phyloP scores from a whole-genome alignment of 1,284 basidiomycete genomes.

The Inonotus obliquus region DNA sequence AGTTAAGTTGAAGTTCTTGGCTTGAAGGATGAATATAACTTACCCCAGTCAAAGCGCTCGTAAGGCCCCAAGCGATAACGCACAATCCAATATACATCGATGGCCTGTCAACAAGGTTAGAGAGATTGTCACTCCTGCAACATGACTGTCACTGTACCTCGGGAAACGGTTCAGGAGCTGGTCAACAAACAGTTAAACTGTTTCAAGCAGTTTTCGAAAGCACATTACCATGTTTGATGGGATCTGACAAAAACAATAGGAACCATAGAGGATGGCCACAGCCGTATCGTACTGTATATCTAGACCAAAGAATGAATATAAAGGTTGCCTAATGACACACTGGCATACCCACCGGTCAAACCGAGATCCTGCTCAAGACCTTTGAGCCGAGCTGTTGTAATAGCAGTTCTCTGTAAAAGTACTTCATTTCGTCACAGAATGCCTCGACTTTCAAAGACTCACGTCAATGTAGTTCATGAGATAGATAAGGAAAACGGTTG shows the following conservation, averaged over 20 bases:
- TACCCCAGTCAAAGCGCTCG: conserved; percentile 58
- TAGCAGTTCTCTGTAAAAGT: conserved; percentile 47
- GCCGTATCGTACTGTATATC: conserved; percentile 59
- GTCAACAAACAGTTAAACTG: neutral
- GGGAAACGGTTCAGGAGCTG: conserved; percentile 50
- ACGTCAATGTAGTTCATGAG: conserved; percentile 71
- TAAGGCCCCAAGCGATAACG: conserved; percentile 61
- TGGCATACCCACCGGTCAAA: conserved; percentile 40
- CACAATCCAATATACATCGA: conserved; percentile 58
- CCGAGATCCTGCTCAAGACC: conserved; percentile 55
- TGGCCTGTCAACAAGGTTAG: conserved; percentile 26
- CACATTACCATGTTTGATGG: conserved; percentile 63
- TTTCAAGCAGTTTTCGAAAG: too few species aligned
- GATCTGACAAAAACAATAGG: conserved; percentile 57
- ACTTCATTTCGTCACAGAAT: neutral
- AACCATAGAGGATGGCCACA: conserved; percentile 54
- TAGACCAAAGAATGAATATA: conserved; percentile 24
- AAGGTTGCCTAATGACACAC: neutral
- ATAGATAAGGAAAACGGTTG: conserved; percentile 56
- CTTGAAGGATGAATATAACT: conserved; percentile 20
- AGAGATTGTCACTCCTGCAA: conserved; percentile 21
- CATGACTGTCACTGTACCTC: conserved; percentile 30
- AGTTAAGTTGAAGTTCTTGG: conserved; percentile 5
- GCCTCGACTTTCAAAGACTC: conserved; percentile 17
- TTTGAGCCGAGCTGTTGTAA: conserved; percentile 55